Evolutionary conservation across 176 grass and related monocot genomes (phyloP).

Genomic region (Eremochloa ophiuroides): DNA sequence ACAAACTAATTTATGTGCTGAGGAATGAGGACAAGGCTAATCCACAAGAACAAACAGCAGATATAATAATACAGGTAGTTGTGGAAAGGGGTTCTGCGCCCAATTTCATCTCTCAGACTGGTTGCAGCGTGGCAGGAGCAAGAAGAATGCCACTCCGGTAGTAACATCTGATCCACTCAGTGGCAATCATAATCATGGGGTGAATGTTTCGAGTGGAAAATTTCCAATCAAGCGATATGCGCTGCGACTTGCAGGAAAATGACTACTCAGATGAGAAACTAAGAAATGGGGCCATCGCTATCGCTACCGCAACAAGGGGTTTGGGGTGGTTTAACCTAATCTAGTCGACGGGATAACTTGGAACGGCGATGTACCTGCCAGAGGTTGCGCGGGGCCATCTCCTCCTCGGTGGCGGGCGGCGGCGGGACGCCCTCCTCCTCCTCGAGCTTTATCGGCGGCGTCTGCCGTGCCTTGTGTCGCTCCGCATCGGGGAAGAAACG

Average conservation of each 20-base stretch:
- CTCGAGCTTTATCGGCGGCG: slow-evolving; percentile 56
- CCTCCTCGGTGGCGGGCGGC: slow-evolving; percentile 27
- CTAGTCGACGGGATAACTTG: not conserved
- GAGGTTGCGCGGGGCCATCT: slow-evolving; percentile 48
- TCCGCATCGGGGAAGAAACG: slow-evolving; percentile 48
- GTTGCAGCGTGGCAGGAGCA: too few relatives aligned
- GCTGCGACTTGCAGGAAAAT: not conserved
- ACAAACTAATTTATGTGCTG: not conserved
- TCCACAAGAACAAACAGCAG: not conserved
- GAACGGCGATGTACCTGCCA: slow-evolving; percentile 44
- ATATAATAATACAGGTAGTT: not conserved
- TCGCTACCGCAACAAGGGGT: not conserved
- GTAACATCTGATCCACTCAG: not conserved
- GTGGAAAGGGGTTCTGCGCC: not conserved
- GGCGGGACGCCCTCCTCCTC: slow-evolving; percentile 50
- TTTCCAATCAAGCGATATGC: not conserved
- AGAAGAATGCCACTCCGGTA: not conserved
- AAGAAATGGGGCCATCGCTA: not conserved
- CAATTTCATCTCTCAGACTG: not conserved
- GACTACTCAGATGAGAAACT: not conserved
- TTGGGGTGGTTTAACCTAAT: not conserved
- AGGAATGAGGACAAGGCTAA: not conserved
- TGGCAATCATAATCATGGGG: not conserved
- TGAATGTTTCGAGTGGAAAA: not conserved
- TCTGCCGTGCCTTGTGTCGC: slow-evolving; percentile 36